Conservation (phyloP, 345 rosid species). For the Dipteronia dyeriana region DNA sequence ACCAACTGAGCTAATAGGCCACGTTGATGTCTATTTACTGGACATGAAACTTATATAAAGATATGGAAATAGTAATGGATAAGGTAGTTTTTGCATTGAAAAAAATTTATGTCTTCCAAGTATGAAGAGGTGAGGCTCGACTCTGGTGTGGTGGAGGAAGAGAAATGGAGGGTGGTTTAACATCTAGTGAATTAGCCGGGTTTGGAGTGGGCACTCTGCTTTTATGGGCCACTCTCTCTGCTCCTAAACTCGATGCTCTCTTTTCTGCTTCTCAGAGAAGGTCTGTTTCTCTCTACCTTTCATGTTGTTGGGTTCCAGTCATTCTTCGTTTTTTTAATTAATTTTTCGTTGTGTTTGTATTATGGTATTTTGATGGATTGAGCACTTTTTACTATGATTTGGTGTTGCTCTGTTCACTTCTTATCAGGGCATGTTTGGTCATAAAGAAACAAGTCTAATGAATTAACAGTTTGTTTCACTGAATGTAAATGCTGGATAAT, state of each 20-base stretch:
- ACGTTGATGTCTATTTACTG: too few species aligned
- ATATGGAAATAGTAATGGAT: background rate
- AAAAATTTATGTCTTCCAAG: too few species aligned
- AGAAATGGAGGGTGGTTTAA: constrained; percentile 55
- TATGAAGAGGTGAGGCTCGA: background rate
- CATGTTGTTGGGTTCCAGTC: too few species aligned
- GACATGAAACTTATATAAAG: too few species aligned
- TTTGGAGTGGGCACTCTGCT: constrained; percentile 68
- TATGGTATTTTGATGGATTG: too few species aligned
- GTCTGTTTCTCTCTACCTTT: constrained; percentile 22
- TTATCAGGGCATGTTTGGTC: background rate
- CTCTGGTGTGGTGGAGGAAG: background rate
- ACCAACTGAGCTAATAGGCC: constrained; percentile 51
- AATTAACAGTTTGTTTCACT: too few species aligned
- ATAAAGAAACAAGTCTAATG: too few species aligned
- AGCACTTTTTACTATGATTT: too few species aligned
- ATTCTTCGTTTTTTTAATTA: too few species aligned
- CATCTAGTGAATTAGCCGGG: constrained; percentile 76
- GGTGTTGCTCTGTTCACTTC: background rate
- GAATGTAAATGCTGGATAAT: background rate
- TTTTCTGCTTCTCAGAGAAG: constrained; percentile 78
- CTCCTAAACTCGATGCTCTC: constrained; percentile 69
- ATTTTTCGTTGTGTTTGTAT: too few species aligned
- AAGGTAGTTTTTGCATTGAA: background rate
- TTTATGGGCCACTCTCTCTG: constrained; percentile 61